Evolutionary conservation across 1,139 yeast genomes (phyloP).

Genomic region (Meyerozyma sp.): DNA sequence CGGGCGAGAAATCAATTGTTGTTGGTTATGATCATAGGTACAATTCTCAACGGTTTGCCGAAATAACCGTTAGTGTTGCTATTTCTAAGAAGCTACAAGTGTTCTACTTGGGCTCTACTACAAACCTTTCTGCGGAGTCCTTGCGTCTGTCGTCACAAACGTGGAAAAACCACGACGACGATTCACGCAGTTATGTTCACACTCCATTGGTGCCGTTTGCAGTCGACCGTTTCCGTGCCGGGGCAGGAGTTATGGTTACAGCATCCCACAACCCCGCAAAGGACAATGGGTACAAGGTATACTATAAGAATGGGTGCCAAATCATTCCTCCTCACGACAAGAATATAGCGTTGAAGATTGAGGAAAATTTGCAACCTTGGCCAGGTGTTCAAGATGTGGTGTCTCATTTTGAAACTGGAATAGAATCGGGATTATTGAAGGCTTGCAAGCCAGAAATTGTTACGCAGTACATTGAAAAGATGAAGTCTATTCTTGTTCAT

Average conservation of each 20-base stretch:
- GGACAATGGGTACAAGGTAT: conserved; percentile 94
- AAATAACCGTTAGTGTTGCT: conserved; percentile 72
- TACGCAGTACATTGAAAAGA: conserved; percentile 26
- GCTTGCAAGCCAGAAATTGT: conserved; percentile 28
- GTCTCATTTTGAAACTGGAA: conserved; percentile 23
- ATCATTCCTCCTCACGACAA: conserved; percentile 88
- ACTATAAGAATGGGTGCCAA: conserved; percentile 91
- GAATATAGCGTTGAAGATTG: conserved; percentile 63
- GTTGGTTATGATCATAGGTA: conserved; percentile 90
- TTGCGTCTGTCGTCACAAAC: conserved; percentile 7
- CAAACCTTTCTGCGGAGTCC: conserved; percentile 27
- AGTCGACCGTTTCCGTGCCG: conserved; percentile 56
- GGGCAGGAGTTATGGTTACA: conserved; percentile 91
- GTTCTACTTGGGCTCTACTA: conserved; percentile 47
- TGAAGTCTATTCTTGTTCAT: conserved; percentile 21
- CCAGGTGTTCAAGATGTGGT: conserved; percentile 45
- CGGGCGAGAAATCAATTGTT: conserved; percentile 45
- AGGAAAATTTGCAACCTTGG: conserved; percentile 60
- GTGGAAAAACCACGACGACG: conserved; percentile 11
- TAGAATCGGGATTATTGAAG: conserved; percentile 15
- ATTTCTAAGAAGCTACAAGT: conserved; percentile 65
- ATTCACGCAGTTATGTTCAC: conserved; percentile 46
- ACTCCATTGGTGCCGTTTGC: conserved; percentile 94
- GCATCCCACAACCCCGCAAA: conserved; percentile 94
- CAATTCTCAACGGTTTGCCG: conserved; percentile 76